These are phyloP conservation scores for Thermothelomyces thermophilus DNA, from an alignment of 2,329 filamentous ascomycete genomes.

Conservation along the genomic window DNA sequence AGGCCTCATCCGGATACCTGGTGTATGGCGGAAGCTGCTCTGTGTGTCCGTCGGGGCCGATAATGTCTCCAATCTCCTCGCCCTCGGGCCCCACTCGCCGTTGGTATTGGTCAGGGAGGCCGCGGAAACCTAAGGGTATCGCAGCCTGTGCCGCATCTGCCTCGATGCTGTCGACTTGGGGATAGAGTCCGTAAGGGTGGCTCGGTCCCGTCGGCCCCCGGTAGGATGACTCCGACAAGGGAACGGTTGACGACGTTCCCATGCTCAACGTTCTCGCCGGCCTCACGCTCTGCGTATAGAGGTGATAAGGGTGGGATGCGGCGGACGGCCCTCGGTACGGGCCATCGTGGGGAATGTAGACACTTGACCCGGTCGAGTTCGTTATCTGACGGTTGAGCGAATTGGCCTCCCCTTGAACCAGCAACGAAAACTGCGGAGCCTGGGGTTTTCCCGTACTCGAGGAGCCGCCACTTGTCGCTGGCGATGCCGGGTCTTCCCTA, in stretches of 20 bases:
- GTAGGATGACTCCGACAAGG: conserved; percentile 41
- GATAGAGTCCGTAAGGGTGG: conserved; percentile 82
- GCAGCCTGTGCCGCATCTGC: conserved; percentile 34
- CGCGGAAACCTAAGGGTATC: conserved; percentile 70
- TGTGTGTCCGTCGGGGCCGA: conserved; percentile 80
- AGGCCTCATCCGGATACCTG: conserved; percentile 72
- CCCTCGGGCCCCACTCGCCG: conserved; percentile 69
- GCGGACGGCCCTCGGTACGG: conserved; percentile 64
- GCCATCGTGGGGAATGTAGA: conserved; percentile 44
- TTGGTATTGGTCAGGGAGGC: conserved; percentile 59
- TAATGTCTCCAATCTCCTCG: conserved; percentile 79
- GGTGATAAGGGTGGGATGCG: conserved; percentile 76
- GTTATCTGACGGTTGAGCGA: conserved; percentile 27
- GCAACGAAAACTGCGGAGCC: conserved; percentile 42
- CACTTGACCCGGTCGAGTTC: conserved; percentile 31
- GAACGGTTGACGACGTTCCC: conserved; percentile 42
- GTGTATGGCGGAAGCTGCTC: conserved; percentile 91
- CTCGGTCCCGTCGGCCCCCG: conserved; percentile 59
- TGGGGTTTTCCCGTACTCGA: conserved; percentile 53
- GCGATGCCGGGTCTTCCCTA: conserved; percentile 19
- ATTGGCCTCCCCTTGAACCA: conserved; percentile 33
- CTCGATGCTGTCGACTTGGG: conserved; percentile 66
- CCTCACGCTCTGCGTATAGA: conserved; percentile 75
- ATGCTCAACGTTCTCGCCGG: conserved; percentile 65
- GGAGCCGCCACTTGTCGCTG: conserved; percentile 33